phyloP scores from a whole-genome alignment of 306 rosid species.

The Medicago truncatula region DNA sequence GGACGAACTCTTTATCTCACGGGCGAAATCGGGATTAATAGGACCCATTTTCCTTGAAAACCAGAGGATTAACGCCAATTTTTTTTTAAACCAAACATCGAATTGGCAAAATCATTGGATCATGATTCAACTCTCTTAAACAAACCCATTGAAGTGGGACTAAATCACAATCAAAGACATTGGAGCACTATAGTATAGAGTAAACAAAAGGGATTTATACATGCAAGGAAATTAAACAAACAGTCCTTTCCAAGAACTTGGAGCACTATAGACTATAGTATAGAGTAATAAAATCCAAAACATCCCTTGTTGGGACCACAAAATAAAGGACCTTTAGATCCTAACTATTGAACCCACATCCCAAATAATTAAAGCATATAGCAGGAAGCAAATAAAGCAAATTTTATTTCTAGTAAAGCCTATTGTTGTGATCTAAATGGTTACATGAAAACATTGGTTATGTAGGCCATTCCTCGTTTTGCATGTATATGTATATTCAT shows the following conservation, averaged over 20 bases:
- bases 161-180: too few relatives aligned
- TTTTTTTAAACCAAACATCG: too few relatives aligned
- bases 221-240: slow-evolving; percentile 11
- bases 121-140: too few relatives aligned
- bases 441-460: slow-evolving; percentile 14
- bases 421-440: slow-evolving; percentile 3
- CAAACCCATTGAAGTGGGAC: background rate
- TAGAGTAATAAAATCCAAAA: slow-evolving; percentile 17
- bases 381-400: slow-evolving; percentile 20
- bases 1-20: too few relatives aligned
- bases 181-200: too few relatives aligned
- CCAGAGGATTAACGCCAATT: too few relatives aligned
- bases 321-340: slow-evolving; percentile 19
- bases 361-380: slow-evolving; percentile 33
- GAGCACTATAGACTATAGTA: slow-evolving; percentile 8
- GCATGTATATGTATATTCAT: slow-evolving; percentile 38
- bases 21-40: too few relatives aligned
- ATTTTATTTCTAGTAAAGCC: slow-evolving; percentile 22
- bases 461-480: slow-evolving; percentile 28
- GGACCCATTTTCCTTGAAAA: too few relatives aligned
- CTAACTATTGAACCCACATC: slow-evolving; percentile 30
- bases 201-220: slow-evolving; percentile 36
- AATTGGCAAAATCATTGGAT: background rate
- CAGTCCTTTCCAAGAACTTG: slow-evolving; percentile 39
- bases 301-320: slow-evolving; percentile 38